Evolutionary conservation across 768 basidiomycete genomes (phyloP).

Genomic region (Suillus occidentalis): DNA sequence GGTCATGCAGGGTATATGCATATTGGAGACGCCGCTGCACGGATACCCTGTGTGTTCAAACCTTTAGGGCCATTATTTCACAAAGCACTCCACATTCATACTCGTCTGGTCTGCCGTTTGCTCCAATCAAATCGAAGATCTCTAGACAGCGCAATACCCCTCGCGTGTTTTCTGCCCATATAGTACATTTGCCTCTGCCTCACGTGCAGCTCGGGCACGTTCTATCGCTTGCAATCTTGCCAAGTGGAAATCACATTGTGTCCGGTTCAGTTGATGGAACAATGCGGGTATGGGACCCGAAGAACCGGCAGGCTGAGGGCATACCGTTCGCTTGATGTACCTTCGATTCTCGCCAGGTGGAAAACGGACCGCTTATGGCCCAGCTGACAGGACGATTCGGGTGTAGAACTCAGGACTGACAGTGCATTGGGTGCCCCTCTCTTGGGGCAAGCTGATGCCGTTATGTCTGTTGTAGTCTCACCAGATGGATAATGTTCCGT

Average conservation of each 20-base stretch:
- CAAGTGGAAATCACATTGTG: background rate
- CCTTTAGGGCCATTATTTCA: too few species aligned
- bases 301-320: background rate
- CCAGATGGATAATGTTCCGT: constrained; percentile 5
- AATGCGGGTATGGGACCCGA: background rate
- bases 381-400: background rate
- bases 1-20: background rate
- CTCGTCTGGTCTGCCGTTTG: background rate
- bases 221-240: constrained; percentile 9
- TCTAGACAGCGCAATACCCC: background rate
- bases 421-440: constrained; percentile 16
- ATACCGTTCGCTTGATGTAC: constrained; percentile 3
- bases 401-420: constrained; percentile 23
- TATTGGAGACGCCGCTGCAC: too few species aligned
- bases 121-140: background rate
- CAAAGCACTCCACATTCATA: too few species aligned
- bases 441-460: background rate
- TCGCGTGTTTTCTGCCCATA: background rate
- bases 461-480: background rate
- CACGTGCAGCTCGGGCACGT: constrained; percentile 5
- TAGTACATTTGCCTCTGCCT: background rate
- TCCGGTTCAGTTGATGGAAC: background rate
- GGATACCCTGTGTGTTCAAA: too few species aligned
- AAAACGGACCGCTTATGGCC: background rate
- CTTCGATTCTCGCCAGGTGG: background rate